Percentiles rank a stretch among this genome's conserved stretches.
Evolutionary conservation across 177 flowering plant genomes (phyloP).

Genomic region (Telopea speciosissima): DNA sequence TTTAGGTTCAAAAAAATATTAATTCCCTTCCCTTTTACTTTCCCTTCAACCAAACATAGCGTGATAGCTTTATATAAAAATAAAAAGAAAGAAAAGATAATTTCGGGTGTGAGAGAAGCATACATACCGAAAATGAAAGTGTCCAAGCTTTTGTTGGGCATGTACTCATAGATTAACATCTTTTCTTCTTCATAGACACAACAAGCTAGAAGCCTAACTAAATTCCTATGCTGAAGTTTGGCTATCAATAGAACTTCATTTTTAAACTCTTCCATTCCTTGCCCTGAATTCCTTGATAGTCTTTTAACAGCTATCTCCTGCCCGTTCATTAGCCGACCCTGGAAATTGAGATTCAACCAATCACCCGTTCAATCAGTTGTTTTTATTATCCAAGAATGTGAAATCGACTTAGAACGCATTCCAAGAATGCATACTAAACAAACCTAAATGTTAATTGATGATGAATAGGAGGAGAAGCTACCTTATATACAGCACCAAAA

Average conservation of each 20-base stretch:
- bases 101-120: too few species aligned
- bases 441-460: too few species aligned
- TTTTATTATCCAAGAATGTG: too few species aligned
- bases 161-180: conserved; percentile 44
- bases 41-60: too few species aligned
- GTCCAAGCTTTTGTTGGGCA: conserved; percentile 55
- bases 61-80: too few species aligned
- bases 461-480: background rate
- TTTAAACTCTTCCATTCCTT: conserved; percentile 44
- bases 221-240: conserved; percentile 53
- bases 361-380: background rate
- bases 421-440: too few species aligned
- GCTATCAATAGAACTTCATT: conserved; percentile 43
- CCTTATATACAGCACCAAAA: conserved; percentile 19
- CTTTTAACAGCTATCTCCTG: conserved; percentile 49
- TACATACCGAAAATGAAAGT: conserved; percentile 19
- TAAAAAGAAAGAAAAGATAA: too few species aligned
- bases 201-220: conserved; percentile 42
- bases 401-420: too few species aligned
- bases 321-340: conserved; percentile 37
- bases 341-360: background rate
- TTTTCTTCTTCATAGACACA: conserved; percentile 37
- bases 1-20: too few species aligned
- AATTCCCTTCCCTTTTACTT: too few species aligned
- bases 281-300: conserved; percentile 36